Evolutionary conservation across 1,284 basidiomycete species (phyloP), one percentile per base, ranked within the genome.

Genomic region (Ganoderma boninense): DNA sequence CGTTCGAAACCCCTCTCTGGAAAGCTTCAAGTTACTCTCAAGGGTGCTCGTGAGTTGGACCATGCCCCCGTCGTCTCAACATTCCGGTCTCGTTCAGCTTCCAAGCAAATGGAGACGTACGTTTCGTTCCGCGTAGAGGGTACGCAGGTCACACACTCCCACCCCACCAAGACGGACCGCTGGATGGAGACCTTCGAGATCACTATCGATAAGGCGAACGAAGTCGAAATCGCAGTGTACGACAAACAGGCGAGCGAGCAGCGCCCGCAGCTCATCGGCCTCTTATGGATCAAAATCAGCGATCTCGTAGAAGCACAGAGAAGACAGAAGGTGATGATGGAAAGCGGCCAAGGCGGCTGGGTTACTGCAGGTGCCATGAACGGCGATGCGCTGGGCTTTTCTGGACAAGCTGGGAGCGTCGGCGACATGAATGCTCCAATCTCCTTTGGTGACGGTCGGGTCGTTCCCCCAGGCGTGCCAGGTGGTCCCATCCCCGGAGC

Each of bases 141-240:
- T 54, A 97, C 94, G 26, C 95, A 97, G 75, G 89, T 95, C 8
- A 97, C 96, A 10, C 91, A 94, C 69, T 97, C 97, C 0, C 96
- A 98, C 78, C 94, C 96, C 8, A 94, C 96, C 26, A 92, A 97
- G 73, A 97, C 93, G 62, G 98, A 99, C 82, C 91, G 94, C 62
- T 99, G 98, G 98, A 95, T 96, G 80, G 97, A 99, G 82, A 95
- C 96, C 71, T 99, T 99, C 74, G 95, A 98, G 81, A 95, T 99
- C 72, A 89, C 93, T 1, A 95, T 99, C 64, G 97, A 99, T 84
- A 99, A 98, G 82, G 97, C 97, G 44, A 99, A 97, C 80, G 98
- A 99, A 86, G 95, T 99, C 67, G 98, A 99, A 82, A 92, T 99
- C 62, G 96, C 96, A 18, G 90, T 99, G 35, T 98, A 97, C 78